Percentiles rank a stretch among this genome's conserved stretches.
phyloP scores from a whole-genome alignment of 495 filamentous ascomycete species.

The Penicillium longicatenatum region DNA sequence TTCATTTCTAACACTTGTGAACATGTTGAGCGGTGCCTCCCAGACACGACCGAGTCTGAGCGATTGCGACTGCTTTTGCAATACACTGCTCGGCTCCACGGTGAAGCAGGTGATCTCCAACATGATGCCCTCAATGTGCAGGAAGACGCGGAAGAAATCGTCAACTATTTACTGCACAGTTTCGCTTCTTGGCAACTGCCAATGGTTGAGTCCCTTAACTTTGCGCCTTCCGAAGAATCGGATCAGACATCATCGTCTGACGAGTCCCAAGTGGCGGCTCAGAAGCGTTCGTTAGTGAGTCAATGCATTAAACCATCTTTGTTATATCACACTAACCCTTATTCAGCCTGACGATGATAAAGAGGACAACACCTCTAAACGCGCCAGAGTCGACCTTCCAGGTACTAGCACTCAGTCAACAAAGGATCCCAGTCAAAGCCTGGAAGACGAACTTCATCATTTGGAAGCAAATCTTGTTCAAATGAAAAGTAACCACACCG shows the following conservation, averaged over 20 bases:
- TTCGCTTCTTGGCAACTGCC: constrained; percentile 46
- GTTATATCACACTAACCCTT: constrained; percentile 9
- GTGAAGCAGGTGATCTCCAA: constrained; percentile 51
- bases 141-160: constrained; percentile 48
- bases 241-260: constrained; percentile 19
- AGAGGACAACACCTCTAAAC: constrained; percentile 33
- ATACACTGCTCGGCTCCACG: constrained; percentile 40
- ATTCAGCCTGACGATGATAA: constrained; percentile 31
- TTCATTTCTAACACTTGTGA: constrained; percentile 57
- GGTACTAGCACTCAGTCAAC: constrained; percentile 38
- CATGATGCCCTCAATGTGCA: constrained; percentile 47
- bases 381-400: constrained; percentile 33
- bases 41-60: constrained; percentile 39
- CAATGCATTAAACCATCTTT: not conserved
- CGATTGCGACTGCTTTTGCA: constrained; percentile 44
- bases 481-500: constrained; percentile 33
- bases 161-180: constrained; percentile 40
- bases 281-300: constrained; percentile 44
- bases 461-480: constrained; percentile 40
- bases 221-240: constrained; percentile 14
- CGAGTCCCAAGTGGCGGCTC: constrained; percentile 13
- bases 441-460: constrained; percentile 34
- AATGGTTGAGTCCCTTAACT: constrained; percentile 41
- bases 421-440: constrained; percentile 33
- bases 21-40: constrained; percentile 56